A percentile compares a stretch with the other conserved stretches of the same genome.
Evolutionary conservation across 192 early-diverging fungal genomes (phyloP).

Genomic region (Podila horticola): DNA sequence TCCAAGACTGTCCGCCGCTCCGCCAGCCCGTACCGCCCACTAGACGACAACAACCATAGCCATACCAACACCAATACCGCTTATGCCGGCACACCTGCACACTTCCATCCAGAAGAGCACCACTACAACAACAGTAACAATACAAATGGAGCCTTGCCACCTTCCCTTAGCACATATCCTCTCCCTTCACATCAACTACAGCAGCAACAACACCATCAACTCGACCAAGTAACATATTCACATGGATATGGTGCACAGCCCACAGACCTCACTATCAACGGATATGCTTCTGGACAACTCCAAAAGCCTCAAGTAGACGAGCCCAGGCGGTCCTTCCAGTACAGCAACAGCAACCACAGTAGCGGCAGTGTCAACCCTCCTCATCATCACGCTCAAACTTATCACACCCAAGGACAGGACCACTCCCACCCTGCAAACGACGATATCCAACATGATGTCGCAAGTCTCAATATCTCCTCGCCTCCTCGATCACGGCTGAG

Average conservation of each 20-base stretch:
- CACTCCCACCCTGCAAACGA: background rate
- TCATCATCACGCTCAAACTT: no score
- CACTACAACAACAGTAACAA: background rate
- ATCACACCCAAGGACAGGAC: background rate
- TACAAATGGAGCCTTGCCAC: background rate
- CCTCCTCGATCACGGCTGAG: constrained; percentile 27
- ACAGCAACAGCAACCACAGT: constrained; percentile 8
- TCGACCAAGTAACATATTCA: background rate
- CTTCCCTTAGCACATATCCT: background rate
- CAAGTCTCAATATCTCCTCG: constrained; percentile 46
- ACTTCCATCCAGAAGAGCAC: background rate
- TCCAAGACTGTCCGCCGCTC: constrained; percentile 11
- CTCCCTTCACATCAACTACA: background rate
- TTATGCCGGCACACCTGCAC: background rate
- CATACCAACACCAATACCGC: constrained; percentile 3
- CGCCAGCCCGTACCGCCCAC: background rate
- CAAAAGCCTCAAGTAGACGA: constrained; percentile 7
- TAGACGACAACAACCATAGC: background rate
- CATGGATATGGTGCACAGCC: background rate
- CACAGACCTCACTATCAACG: background rate
- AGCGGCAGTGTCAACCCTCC: background rate
- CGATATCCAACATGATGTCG: constrained; percentile 41
- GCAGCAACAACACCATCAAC: constrained; percentile 5
- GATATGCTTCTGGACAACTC: constrained; percentile 8
- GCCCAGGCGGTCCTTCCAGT: constrained; percentile 34